Base-by-base conservation (phyloP, 306 rosid species). In the Glycine soja region DNA sequence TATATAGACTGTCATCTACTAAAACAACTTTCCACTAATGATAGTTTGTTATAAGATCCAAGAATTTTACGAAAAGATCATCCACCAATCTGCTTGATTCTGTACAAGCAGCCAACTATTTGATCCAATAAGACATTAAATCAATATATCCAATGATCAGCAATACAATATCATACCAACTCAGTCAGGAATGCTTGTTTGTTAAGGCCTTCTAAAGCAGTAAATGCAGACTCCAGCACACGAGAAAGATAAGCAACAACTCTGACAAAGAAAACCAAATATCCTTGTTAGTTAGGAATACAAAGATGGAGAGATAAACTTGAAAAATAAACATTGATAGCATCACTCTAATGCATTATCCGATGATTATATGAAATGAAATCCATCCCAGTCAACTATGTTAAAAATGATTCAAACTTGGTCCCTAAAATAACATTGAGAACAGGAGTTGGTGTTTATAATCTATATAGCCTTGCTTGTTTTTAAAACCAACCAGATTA, bases 241-340 rank as follows among this genome's bases (percentile, higher is more conserved):
- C 98, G 99, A 65, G 99, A 96, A 77, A 96, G 98, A 89, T 96
- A 96, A 10, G 94, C 97, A 77, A 96, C 98, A 84, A 96, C 99
- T 85, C 99, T 96, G 81, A 84, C 78, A 75, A 73, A 80, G 58
- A 75, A 70, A 76, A 78, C 36, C 81, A 73, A 78, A 56, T 70
- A 89, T 83, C 65, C 71, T 24, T 24, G 65, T 84, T 57, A 63
- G 48, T 86, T 51, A 63, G 42, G 42, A 42, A 74, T 14, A 63
- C 7, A 79, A 54, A 46, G 51, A 47, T 10, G n/a, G 14, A 76
- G 40, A 43, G 30, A 63, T 15, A 79, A 56, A 15, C 16, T 15
- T 5, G 34, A 78, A 61, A 64, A 38, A 53, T 6, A 9, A 34
- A 13, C 80, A 50, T 50, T 62, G 42, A 56, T 13, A 77, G 66